Evolutionary conservation across 148 eudicot genomes (phyloP), one percentile per base, ranked within the genome.

Genomic region (Bassia scoparia): DNA sequence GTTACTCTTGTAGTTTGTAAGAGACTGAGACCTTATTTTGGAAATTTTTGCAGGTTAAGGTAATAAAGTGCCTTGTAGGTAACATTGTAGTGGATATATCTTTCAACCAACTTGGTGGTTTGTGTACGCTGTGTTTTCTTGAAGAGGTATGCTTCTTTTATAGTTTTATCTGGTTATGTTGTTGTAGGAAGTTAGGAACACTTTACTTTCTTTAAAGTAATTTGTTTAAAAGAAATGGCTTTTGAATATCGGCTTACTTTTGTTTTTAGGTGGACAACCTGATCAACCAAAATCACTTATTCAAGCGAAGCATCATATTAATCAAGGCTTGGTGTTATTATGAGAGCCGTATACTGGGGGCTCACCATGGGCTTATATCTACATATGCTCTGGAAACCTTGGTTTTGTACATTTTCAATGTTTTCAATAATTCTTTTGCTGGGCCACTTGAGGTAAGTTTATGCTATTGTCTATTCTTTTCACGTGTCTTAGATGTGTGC

Each of bases 241-340:
- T 37, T 20, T 38, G 63, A 31, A 46, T 29, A 35, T 67, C 60
- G 7, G 61, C 44, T 72, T 61, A 31, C 76, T 35, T 70, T 65
- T 41, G 55, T 58, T 69, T 38, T 73, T 63, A 86, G 87, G 89
- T 82, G 71, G 89, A 86, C 75, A 71, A 68, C 43, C 71, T 82
- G 75, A 80, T 86, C 55, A 78, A 70, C 74, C 87, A 78, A 72
- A 76, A 84, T 52, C 89, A 86, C 79, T 63, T 86, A 21, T 86
- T 86, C 63, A 86, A 86, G 76, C 84, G 89, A 64, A 86, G 89
- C 76, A 82, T 86, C 33, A 86, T 86, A 78, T 66, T 86, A 73
- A 86, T 86, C 80, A 86, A 86, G 79, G 89, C 89, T 17, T 86
- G 89, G 89, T 86, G 89, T 68, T 86, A 84, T 67, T 86, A 86